A percentile compares a stretch with the other conserved stretches of the same genome.
These are phyloP conservation scores for Saccharomyces kudriavzevii DNA, from an alignment of 805 yeast species.

Conservation along the genomic window DNA sequence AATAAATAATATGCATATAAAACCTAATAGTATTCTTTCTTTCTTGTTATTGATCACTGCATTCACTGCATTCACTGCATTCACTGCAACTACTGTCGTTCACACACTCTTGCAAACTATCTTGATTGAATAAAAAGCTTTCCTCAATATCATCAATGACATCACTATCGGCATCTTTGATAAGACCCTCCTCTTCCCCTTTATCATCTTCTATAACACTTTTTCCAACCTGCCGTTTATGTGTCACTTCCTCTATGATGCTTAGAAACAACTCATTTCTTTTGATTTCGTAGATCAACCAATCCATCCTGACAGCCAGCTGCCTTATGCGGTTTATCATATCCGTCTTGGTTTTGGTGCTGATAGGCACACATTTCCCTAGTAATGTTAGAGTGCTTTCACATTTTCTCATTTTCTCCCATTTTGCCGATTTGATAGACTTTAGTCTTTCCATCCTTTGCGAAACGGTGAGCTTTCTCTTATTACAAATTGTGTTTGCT, in stretches of 20 bases:
- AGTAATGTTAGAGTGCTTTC: constrained; percentile 34
- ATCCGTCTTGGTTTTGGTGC: constrained; percentile 43
- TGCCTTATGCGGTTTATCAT: constrained; percentile 39
- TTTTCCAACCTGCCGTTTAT: background rate
- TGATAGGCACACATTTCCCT: constrained; percentile 46
- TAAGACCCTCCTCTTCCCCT: background rate
- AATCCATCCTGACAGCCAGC: constrained; percentile 45
- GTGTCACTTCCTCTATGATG: constrained; percentile 17
- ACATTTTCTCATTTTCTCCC: constrained; percentile 32
- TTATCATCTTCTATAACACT: background rate
- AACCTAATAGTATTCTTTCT: background rate
- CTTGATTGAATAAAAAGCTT: constrained; percentile 18
- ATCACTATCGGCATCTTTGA: background rate
- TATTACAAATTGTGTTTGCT: constrained; percentile 24
- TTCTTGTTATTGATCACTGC: background rate
- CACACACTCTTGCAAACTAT: constrained; percentile 8
- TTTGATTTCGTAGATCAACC: constrained; percentile 48
- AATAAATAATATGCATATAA: background rate
- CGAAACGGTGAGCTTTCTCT: constrained; percentile 20
- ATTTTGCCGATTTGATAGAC: constrained; percentile 31
- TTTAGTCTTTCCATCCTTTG: constrained; percentile 32
- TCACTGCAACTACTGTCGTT: constrained; percentile 1
- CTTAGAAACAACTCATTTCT: constrained; percentile 36
- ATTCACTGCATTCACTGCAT: background rate
- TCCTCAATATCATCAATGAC: constrained; percentile 11